These are phyloP conservation scores for Yamadazyma pseudoaaseri DNA, from an alignment of 1,139 yeast genomes.

Conservation along the genomic window DNA sequence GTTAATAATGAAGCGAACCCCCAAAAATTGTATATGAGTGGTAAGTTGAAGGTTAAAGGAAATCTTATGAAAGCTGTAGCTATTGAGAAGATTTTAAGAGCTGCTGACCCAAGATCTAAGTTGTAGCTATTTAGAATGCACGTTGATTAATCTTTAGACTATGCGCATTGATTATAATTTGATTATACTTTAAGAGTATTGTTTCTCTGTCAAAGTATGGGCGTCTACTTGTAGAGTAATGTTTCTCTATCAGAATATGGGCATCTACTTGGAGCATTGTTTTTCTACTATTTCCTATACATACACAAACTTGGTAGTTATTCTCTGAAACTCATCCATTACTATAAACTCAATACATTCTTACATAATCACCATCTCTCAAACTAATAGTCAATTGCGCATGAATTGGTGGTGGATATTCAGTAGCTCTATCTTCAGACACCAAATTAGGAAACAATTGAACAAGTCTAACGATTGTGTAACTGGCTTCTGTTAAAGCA, in stretches of 20 bases:
- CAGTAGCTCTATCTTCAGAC: constrained; percentile 19
- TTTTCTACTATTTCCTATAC: too few relatives aligned
- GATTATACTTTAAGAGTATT: too few relatives aligned
- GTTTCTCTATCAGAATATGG: too few relatives aligned
- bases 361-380: constrained; percentile 23
- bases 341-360: constrained; percentile 13
- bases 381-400: constrained; percentile 32
- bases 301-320: too few relatives aligned
- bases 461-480: constrained; percentile 43
- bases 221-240: too few relatives aligned
- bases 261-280: too few relatives aligned
- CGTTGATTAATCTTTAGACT: too few relatives aligned
- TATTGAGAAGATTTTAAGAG: constrained; percentile 21
- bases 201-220: too few relatives aligned
- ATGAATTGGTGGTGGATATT: constrained; percentile 30
- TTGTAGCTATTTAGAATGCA: too few relatives aligned
- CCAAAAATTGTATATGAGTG: constrained; percentile 23
- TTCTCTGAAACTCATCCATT: too few relatives aligned
- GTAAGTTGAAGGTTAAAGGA: constrained; percentile 24
- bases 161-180: too few relatives aligned
- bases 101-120: constrained; percentile 25
- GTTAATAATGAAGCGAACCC: constrained; percentile 24
- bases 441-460: constrained; percentile 38
- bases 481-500: constrained; percentile 53
- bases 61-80: constrained; percentile 25